Evolutionary conservation across 805 yeast genomes (phyloP).

Genomic region (Teunomyces tritomae): DNA sequence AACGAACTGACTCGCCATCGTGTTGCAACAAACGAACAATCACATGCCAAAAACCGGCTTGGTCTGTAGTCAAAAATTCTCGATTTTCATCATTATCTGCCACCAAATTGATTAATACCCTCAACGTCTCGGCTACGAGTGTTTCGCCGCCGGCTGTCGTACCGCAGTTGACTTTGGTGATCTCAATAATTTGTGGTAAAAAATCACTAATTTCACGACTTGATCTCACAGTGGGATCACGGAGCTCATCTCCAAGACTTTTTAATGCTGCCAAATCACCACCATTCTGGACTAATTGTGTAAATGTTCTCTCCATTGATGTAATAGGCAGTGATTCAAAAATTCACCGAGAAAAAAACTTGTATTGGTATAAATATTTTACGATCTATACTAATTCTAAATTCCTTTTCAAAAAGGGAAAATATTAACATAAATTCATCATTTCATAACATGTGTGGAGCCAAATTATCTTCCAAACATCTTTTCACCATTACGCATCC

Average conservation of each 20-base stretch:
- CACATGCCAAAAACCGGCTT: constrained; percentile 18
- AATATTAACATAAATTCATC: background rate
- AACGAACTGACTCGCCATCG: constrained; percentile 4
- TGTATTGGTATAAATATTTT: too few relatives aligned
- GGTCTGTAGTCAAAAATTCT: background rate
- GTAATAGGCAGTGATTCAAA: background rate
- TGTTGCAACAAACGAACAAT: constrained; percentile 1
- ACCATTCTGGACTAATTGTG: background rate
- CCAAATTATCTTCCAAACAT: constrained; percentile 41
- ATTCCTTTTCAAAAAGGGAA: too few relatives aligned
- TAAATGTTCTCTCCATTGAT: background rate
- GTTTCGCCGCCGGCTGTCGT: background rate
- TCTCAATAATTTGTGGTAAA: constrained; percentile 2
- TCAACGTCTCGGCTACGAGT: constrained; percentile 17
- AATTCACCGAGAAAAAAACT: too few relatives aligned
- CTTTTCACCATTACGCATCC: constrained; percentile 71
- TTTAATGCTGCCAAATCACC: background rate
- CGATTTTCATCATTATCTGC: constrained; percentile 33
- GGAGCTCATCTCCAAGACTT: constrained; percentile 8
- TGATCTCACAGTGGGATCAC: constrained; percentile 6
- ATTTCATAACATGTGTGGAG: background rate
- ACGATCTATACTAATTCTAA: too few relatives aligned
- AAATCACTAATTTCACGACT: constrained; percentile 1
- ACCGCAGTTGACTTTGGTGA: constrained; percentile 3
- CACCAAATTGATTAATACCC: constrained; percentile 31